These are phyloP conservation scores for Daldinia caldariorum DNA, from an alignment of 495 filamentous ascomycete genomes.

Conservation along the genomic window DNA sequence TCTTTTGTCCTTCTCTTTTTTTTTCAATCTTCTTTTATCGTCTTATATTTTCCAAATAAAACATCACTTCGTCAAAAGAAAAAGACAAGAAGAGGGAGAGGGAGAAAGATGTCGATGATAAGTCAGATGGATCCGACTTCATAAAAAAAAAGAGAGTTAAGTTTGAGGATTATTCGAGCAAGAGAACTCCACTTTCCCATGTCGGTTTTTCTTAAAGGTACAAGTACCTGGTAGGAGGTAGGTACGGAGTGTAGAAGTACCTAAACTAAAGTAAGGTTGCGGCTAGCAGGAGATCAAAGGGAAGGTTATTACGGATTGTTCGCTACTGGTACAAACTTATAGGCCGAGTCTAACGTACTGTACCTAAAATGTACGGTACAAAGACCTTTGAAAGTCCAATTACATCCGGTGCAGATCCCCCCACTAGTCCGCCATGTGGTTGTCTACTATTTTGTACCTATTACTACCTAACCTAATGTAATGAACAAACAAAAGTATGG, in stretches of 20 bases:
- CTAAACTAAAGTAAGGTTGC: slow-evolving; percentile 13
- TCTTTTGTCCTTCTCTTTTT: background rate
- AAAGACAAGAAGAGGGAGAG: background rate
- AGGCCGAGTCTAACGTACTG: slow-evolving; percentile 7
- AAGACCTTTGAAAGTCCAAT: slow-evolving; percentile 24
- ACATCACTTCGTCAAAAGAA: slow-evolving; percentile 16
- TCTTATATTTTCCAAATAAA: slow-evolving; percentile 9
- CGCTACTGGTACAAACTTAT: background rate
- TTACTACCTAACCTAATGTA: too few relatives aligned
- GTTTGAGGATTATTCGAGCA: slow-evolving; percentile 24
- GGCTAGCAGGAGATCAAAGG: slow-evolving; percentile 21
- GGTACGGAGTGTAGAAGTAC: slow-evolving; percentile 23
- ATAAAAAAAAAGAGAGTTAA: slow-evolving; percentile 24
- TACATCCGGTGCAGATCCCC: slow-evolving; percentile 38
- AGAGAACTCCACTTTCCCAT: slow-evolving; percentile 22
- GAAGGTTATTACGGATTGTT: slow-evolving; percentile 5
- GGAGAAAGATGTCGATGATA: slow-evolving; percentile 11
- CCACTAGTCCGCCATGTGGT: slow-evolving; percentile 35
- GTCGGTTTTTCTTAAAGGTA: slow-evolving; percentile 13
- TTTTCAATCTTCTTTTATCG: background rate
- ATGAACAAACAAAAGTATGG: too few relatives aligned
- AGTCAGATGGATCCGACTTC: slow-evolving; percentile 21
- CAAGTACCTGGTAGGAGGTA: too few relatives aligned
- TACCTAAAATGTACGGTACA: slow-evolving; percentile 27
- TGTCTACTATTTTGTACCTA: slow-evolving; percentile 15